phyloP scores from a whole-genome alignment of 306 rosid species.

The Medicago arabica region DNA sequence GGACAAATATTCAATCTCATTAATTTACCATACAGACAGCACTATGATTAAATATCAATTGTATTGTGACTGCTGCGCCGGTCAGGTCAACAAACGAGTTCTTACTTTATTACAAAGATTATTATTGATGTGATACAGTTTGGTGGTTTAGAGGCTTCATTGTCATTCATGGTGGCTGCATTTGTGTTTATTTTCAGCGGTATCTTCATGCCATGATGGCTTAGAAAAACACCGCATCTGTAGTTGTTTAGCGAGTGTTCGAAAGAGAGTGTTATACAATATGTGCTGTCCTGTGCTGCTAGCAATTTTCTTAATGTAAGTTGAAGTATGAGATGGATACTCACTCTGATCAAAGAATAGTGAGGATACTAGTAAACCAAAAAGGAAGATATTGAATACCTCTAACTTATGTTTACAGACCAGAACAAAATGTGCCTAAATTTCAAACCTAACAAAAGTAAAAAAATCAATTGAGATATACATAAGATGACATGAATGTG shows the following conservation, averaged over 20 bases:
- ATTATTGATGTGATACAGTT: neutral
- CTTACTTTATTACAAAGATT: neutral
- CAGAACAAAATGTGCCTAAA: too few species aligned
- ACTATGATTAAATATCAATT: slow-evolving; percentile 20
- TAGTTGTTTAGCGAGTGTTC: neutral
- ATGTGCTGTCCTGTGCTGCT: neutral
- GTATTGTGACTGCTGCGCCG: neutral
- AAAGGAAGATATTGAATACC: too few species aligned
- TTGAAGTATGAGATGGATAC: too few species aligned
- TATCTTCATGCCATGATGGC: neutral
- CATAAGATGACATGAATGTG: too few species aligned
- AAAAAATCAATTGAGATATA: too few species aligned
- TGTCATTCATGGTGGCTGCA: neutral
- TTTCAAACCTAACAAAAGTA: too few species aligned
- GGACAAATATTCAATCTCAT: neutral
- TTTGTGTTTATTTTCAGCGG: too few species aligned
- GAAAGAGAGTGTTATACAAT: neutral
- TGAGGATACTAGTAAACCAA: too few species aligned
- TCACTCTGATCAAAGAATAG: too few species aligned
- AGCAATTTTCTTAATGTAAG: neutral
- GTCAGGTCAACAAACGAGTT: neutral
- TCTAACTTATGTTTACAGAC: too few species aligned
- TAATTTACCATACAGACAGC: neutral
- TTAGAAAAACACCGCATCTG: neutral
- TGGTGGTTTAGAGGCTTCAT: neutral